Base-by-base conservation (phyloP, 352 stramenopile genomes). In the Phytophthora megakarya region DNA sequence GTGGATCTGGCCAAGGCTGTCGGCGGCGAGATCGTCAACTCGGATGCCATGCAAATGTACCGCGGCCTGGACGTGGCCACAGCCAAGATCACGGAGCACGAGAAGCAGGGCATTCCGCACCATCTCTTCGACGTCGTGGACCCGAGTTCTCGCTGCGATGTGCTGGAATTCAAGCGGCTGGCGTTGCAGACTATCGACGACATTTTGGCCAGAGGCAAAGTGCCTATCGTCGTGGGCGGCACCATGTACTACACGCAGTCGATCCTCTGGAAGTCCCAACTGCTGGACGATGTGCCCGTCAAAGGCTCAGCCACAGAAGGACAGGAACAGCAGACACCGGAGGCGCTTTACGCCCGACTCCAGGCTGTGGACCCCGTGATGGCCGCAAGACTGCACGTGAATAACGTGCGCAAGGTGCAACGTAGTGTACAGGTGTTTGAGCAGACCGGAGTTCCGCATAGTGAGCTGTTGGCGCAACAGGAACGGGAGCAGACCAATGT, bases 201-300 rank as follows among this genome's bases (percentile, higher is more conserved):
- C 38, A 89, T 97, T 12, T 60, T 92, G 46, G 73, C 73, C 38
- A 73, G 87, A n/a, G 90, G 89, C 39, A 97, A 96, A 54, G 73
- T 97, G 32, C 91, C 91, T 3, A 93, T 97, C 42, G 73, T 97
- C n/a, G 90, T 97, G 10, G 91, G 91, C 23, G 91, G 91, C 43
- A 97, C 91, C 30, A 93, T 97, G 79, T 97, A 97, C 72, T 97
- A 97, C 73, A 95, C 90, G 48, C 91, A 97, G 62, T 88, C 85
- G 19, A 75, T 97, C 30, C 72, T 97, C 30, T 97, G 89, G 88
- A 88, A 91, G 30, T 86, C 86, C 1, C 84, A 95, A 57, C 51
- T 97, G 33, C 69, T 96, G 63, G 88, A 96, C 66, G 82, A 92
- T 44, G 80, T 88, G 9, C 71, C 75, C 0, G 26, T 72, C 40